phyloP scores from a whole-genome alignment of 176 grass and related monocot species.

The Oryza australiensis region DNA sequence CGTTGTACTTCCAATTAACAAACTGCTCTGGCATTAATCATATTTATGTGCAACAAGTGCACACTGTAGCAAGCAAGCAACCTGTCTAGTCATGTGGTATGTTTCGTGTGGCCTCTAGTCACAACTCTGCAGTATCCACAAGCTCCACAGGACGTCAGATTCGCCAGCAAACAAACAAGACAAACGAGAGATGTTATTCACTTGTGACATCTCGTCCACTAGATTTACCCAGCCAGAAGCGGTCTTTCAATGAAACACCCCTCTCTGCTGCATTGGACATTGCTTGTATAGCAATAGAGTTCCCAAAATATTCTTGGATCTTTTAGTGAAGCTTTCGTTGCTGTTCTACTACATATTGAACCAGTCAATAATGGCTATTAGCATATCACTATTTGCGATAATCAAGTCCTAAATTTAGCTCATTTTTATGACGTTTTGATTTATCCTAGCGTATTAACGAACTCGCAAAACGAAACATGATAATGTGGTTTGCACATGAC shows the following conservation, averaged over 20 bases:
- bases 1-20: conserved; percentile 21
- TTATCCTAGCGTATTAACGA: conserved; percentile 6
- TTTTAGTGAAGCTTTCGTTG: conserved; percentile 24
- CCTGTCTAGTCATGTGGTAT: conserved; percentile 31
- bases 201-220: conserved; percentile 39
- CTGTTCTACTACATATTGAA: not conserved
- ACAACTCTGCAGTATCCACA: conserved; percentile 26
- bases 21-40: conserved; percentile 43
- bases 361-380: not conserved
- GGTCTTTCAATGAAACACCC: not conserved
- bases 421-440: not conserved
- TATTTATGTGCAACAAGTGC: conserved; percentile 40
- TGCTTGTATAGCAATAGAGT: conserved; percentile 15
- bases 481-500: conserved; percentile 47
- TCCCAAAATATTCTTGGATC: not conserved
- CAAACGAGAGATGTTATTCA: conserved; percentile 29
- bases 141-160: not conserved
- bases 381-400: not conserved
- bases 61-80: conserved; percentile 41
- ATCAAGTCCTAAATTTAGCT: not conserved
- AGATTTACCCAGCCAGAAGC: conserved; percentile 12
- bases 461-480: conserved; percentile 28
- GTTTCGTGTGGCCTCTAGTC: conserved; percentile 20
- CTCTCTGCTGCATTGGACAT: not conserved
- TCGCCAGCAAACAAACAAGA: conserved; percentile 27